Evolutionary conservation across 176 grass and related monocot species (phyloP).

Genomic region (Musa itinerans): DNA sequence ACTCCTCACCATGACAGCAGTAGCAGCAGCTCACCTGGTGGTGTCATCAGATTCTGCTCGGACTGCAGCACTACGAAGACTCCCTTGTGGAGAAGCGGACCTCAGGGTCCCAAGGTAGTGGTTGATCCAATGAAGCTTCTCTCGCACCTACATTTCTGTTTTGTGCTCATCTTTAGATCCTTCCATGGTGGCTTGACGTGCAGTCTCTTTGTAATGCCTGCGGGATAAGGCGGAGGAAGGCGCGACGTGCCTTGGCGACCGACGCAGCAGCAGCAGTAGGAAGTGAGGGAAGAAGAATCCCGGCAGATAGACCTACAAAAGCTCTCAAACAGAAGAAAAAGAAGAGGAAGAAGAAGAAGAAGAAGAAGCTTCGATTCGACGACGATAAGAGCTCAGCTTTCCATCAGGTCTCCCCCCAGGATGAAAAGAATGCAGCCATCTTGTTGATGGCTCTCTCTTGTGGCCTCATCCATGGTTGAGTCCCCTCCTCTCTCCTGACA

Average conservation of each 20-base stretch:
- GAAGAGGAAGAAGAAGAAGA: not conserved
- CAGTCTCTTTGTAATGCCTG: constrained; percentile 19
- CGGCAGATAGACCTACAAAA: too few species aligned
- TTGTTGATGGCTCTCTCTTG: constrained; percentile 1
- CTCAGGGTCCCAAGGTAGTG: constrained; percentile 1
- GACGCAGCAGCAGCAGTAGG: not conserved
- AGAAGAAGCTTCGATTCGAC: not conserved
- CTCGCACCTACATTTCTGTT: too few species aligned
- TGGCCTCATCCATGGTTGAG: not conserved
- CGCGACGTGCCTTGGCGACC: not conserved
- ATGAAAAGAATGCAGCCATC: not conserved
- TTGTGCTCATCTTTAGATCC: too few species aligned
- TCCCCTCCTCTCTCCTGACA: too few species aligned
- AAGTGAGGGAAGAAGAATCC: not conserved
- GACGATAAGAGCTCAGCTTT: not conserved
- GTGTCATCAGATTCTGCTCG: constrained; percentile 7
- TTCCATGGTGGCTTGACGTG: too few species aligned
- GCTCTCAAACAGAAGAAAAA: not conserved
- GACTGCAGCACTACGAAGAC: constrained; percentile 5
- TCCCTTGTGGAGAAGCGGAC: constrained; percentile 13
- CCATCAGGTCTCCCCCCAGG: not conserved
- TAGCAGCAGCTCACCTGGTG: not conserved
- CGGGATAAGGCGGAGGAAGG: constrained; percentile 7
- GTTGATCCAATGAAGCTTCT: not conserved
- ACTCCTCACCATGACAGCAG: not conserved